Evolutionary conservation across 208 protist genomes (phyloP).

Genomic region (Trypanosoma theileri): DNA sequence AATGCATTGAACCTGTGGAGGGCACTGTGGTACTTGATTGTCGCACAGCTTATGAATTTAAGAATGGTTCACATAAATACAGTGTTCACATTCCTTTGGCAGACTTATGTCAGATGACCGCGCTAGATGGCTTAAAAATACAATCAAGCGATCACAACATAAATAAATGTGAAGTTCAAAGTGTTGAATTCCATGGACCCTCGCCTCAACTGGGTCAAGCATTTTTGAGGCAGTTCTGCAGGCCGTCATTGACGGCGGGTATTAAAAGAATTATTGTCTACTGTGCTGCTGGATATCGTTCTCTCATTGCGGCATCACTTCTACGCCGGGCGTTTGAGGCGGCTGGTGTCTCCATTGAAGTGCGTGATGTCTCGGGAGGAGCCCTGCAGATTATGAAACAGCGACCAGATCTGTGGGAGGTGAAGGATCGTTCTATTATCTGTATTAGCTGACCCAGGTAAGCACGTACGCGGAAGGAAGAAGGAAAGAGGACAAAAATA

Average conservation of each 20-base stretch:
- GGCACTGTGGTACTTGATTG: constrained; percentile 60
- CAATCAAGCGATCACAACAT: neutral
- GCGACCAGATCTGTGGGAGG: constrained; percentile 72
- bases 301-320: constrained; percentile 70
- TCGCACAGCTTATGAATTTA: constrained; percentile 82
- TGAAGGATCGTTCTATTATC: constrained; percentile 83
- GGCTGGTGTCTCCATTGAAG: constrained; percentile 31
- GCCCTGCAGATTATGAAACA: constrained; percentile 84
- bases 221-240: constrained; percentile 39
- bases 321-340: constrained; percentile 58
- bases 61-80: constrained; percentile 75
- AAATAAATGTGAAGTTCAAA: neutral
- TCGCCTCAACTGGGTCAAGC: constrained; percentile 33
- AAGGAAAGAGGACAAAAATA: neutral
- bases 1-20: constrained; percentile 26
- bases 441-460: constrained; percentile 90
- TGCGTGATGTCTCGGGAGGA: constrained; percentile 63
- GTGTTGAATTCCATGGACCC: constrained; percentile 13
- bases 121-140: constrained; percentile 28
- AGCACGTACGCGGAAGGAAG: constrained; percentile 7
- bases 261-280: constrained; percentile 58
- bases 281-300: constrained; percentile 79
- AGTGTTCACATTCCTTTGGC: constrained; percentile 61
- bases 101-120: constrained; percentile 57
- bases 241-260: constrained; percentile 30